phyloP scores from a whole-genome alignment of 768 basidiomycete species.

The Brasilioporus rufonigricans region DNA sequence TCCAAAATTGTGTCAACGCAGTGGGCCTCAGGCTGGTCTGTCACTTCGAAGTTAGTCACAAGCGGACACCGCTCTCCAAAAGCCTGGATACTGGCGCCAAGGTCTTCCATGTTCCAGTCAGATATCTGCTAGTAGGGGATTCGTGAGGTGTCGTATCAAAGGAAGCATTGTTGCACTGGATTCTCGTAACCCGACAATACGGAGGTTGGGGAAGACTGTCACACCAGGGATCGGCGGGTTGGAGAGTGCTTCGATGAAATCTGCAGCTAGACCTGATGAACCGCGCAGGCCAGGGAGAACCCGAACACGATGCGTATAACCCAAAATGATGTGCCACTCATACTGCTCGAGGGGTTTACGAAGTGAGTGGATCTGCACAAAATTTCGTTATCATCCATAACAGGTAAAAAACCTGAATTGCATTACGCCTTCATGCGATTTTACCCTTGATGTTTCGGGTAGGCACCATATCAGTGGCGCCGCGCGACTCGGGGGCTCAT shows the following conservation, averaged over 20 bases:
- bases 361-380: slow-evolving; percentile 3
- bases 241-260: slow-evolving; percentile 3
- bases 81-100: neutral
- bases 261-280: neutral
- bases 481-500: too few species aligned
- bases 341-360: neutral
- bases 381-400: neutral
- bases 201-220: slow-evolving; percentile 9
- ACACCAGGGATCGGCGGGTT: neutral
- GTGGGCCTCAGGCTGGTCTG: too few species aligned
- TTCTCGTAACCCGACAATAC: too few species aligned
- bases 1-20: neutral
- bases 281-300: neutral
- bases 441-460: neutral
- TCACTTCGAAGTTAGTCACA: neutral
- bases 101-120: too few species aligned
- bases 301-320: slow-evolving; percentile 9
- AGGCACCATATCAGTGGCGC: slow-evolving; percentile 14
- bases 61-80: neutral
- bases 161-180: too few species aligned
- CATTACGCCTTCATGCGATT: slow-evolving; percentile 5
- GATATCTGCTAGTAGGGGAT: too few species aligned
- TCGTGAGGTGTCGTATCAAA: too few species aligned
- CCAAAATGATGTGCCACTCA: slow-evolving; percentile 9
- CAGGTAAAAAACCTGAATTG: neutral